Evolutionary conservation across 1,284 basidiomycete genomes (phyloP).

Genomic region (Pterulicium gracile): DNA sequence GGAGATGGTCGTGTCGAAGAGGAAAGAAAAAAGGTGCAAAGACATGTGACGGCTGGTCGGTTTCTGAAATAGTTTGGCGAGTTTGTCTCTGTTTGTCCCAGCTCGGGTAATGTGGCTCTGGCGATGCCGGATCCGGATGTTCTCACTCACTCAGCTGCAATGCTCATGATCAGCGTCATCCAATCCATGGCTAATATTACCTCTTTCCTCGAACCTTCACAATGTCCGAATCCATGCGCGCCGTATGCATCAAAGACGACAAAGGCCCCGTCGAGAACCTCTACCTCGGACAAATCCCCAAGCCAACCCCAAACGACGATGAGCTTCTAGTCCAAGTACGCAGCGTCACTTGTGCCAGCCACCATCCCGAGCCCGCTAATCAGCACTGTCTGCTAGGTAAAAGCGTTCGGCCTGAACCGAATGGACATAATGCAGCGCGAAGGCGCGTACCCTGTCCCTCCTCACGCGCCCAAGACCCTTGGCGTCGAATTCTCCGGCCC

Average conservation of each 20-base stretch:
- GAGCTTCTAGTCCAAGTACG: constrained; percentile 71
- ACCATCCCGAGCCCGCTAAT: not conserved
- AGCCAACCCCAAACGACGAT: constrained; percentile 41
- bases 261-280: constrained; percentile 73
- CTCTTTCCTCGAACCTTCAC: too few species aligned
- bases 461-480: constrained; percentile 68
- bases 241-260: constrained; percentile 72
- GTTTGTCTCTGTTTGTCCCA: not conserved
- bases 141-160: too few species aligned
- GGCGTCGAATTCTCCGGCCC: constrained; percentile 89
- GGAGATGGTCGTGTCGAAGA: too few species aligned
- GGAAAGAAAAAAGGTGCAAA: not conserved
- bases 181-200: too few species aligned
- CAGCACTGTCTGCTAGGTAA: constrained; percentile 33
- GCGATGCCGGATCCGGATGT: too few species aligned
- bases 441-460: constrained; percentile 72
- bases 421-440: constrained; percentile 79
- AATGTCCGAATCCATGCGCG: constrained; percentile 51
- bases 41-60: not conserved
- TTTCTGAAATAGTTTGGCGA: not conserved
- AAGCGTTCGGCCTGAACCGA: constrained; percentile 79
- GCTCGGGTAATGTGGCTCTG: not conserved
- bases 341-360: not conserved
- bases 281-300: constrained; percentile 66
- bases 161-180: too few species aligned